phyloP scores from a whole-genome alignment of 129 eudicot genomes.

The Apium graveolens region DNA sequence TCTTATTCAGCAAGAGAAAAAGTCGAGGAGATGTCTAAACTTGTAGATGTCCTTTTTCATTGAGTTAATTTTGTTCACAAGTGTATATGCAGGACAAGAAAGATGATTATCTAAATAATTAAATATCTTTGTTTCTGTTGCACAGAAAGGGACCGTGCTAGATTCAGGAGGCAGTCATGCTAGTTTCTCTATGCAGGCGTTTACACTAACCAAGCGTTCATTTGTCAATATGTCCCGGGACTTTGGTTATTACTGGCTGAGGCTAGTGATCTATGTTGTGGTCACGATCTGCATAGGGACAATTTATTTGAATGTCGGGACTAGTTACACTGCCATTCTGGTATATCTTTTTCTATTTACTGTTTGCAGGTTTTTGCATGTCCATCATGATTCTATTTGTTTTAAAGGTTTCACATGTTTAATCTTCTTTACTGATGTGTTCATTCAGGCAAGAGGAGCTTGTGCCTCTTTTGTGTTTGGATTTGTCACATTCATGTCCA shows the following conservation, averaged over 20 bases:
- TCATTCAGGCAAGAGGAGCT: slow-evolving; percentile 78
- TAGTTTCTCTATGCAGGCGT: slow-evolving; percentile 87
- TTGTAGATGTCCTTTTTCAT: slow-evolving; percentile 36
- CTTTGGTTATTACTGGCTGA: slow-evolving; percentile 95
- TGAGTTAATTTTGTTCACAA: neutral
- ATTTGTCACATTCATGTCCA: slow-evolving; percentile 96
- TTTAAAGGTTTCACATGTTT: neutral
- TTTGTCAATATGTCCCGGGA: slow-evolving; percentile 96
- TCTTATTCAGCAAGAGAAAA: slow-evolving; percentile 54
- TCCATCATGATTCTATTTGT: neutral
- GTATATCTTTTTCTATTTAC: slow-evolving; percentile 17
- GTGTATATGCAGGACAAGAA: neutral
- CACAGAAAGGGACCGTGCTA: slow-evolving; percentile 91
- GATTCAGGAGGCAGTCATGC: slow-evolving; percentile 98
- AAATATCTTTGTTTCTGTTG: neutral
- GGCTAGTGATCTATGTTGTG: slow-evolving; percentile 81
- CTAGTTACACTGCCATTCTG: slow-evolving; percentile 72
- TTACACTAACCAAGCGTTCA: slow-evolving; percentile 80
- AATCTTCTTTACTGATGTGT: neutral
- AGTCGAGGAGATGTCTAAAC: slow-evolving; percentile 78
- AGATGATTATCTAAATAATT: neutral
- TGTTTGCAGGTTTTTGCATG: neutral
- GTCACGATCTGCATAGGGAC: slow-evolving; percentile 96
- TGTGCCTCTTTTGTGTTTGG: slow-evolving; percentile 98
- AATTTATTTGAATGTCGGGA: slow-evolving; percentile 77